Conservation (phyloP, 768 basidiomycete genomes). For the Tylopilus rubrobrunneus region DNA sequence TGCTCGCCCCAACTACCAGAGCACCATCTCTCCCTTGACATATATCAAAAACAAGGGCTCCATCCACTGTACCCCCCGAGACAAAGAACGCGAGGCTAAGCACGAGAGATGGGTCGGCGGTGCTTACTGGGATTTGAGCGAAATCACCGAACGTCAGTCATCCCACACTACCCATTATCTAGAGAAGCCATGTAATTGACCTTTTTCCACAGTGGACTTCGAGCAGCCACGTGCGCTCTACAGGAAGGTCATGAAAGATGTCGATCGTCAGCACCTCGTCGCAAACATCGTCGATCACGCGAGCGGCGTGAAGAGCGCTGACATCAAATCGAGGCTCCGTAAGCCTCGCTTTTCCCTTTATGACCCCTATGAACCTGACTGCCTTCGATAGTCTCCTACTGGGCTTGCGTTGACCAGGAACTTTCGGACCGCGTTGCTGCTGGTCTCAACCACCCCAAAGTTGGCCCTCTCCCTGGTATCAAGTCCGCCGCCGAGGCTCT, state of each 20-base stretch:
- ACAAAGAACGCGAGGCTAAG: conserved; percentile 34
- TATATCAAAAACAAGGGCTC: conserved; percentile 51
- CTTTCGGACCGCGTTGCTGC: conserved; percentile 77
- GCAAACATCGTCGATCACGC: conserved; percentile 66
- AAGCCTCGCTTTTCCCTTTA: conserved; percentile 27
- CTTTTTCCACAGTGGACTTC: conserved; percentile 59
- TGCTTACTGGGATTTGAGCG: conserved; percentile 64
- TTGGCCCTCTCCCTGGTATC: conserved; percentile 46
- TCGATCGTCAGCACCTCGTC: conserved; percentile 57
- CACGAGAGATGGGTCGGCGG: conserved; percentile 78
- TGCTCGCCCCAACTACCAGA: conserved; percentile 82
- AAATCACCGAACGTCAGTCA: conserved; percentile 74
- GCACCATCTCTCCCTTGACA: conserved; percentile 66
- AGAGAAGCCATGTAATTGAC: background rate
- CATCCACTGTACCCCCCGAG: conserved; percentile 39
- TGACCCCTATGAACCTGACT: background rate
- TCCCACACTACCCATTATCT: background rate
- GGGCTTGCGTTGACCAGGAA: conserved; percentile 72
- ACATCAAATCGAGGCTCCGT: conserved; percentile 65
- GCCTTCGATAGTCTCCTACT: conserved; percentile 57
- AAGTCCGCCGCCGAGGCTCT: conserved; percentile 57
- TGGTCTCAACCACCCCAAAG: conserved; percentile 53
- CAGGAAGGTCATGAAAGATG: conserved; percentile 62
- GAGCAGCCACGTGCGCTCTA: conserved; percentile 77
- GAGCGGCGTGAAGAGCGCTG: conserved; percentile 53